Evolutionary conservation across 163 green algal genomes (phyloP).

Genomic region (Chloromonas sp.): DNA sequence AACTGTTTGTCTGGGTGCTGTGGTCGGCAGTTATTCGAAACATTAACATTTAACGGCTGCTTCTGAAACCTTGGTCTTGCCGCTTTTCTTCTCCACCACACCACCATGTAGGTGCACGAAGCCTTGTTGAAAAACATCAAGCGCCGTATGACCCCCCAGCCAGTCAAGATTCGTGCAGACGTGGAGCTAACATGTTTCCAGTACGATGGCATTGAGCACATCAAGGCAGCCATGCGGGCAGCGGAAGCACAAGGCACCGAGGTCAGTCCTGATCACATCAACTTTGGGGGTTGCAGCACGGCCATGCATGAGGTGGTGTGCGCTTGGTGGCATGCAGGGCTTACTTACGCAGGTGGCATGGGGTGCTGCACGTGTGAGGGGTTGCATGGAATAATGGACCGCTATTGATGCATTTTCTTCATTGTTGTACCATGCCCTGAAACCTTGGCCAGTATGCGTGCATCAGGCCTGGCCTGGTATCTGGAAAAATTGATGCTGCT

Average conservation of each 20-base stretch:
- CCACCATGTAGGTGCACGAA: constrained; percentile 57
- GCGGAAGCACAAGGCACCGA: constrained; percentile 44
- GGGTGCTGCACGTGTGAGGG: too few relatives aligned
- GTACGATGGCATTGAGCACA: constrained; percentile 96
- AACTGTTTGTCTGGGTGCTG: too few relatives aligned
- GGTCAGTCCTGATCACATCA: background rate
- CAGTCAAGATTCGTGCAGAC: constrained; percentile 96
- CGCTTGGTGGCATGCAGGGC: background rate
- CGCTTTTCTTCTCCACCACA: too few relatives aligned
- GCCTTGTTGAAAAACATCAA: constrained; percentile 91
- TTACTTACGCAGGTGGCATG: background rate
- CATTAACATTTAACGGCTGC: background rate
- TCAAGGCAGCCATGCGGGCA: constrained; percentile 88
- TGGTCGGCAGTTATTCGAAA: background rate
- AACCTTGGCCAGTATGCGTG: too few relatives aligned
- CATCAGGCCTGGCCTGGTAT: too few relatives aligned
- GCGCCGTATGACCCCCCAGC: constrained; percentile 94
- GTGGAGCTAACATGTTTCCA: constrained; percentile 98
- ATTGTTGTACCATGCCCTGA: too few relatives aligned
- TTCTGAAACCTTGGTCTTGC: background rate
- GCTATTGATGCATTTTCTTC: too few relatives aligned
- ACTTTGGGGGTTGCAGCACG: background rate
- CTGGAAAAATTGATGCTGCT: too few relatives aligned
- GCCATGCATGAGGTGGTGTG: background rate
- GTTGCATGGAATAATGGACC: too few relatives aligned